Evolutionary conservation across 2,329 filamentous ascomycete genomes (phyloP).

Genomic region (Lojkania enalia): DNA sequence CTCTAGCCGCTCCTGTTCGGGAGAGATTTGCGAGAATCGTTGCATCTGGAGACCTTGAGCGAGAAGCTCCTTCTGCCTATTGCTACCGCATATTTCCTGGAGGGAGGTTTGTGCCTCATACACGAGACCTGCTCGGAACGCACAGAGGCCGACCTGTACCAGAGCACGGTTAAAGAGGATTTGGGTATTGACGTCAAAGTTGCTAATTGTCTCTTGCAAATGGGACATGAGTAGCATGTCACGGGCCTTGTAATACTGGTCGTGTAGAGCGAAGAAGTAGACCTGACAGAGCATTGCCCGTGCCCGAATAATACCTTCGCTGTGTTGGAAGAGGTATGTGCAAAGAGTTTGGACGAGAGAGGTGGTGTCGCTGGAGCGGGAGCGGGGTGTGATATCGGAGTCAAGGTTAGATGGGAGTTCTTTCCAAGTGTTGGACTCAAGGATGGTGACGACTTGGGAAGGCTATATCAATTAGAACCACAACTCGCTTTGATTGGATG

Average conservation of each 20-base stretch:
- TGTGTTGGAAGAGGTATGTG: slow-evolving; percentile 92
- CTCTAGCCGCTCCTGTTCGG: slow-evolving; percentile 96
- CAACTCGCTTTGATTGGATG: not conserved
- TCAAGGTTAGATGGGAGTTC: slow-evolving; percentile 69
- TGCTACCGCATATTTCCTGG: slow-evolving; percentile 96
- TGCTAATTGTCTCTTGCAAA: slow-evolving; percentile 93
- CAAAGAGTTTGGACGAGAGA: slow-evolving; percentile 83
- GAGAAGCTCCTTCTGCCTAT: slow-evolving; percentile 94
- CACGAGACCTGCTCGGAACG: slow-evolving; percentile 93
- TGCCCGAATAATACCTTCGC: slow-evolving; percentile 93
- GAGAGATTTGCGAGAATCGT: slow-evolving; percentile 92
- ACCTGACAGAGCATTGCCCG: slow-evolving; percentile 98
- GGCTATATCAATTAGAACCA: slow-evolving; percentile 58
- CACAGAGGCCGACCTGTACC: slow-evolving; percentile 96
- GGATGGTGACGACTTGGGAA: slow-evolving; percentile 85
- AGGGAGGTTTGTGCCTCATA: slow-evolving; percentile 98
- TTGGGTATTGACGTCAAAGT: slow-evolving; percentile 95
- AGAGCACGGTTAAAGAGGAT: slow-evolving; percentile 98
- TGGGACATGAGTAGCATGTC: slow-evolving; percentile 99
- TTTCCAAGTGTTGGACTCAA: slow-evolving; percentile 95
- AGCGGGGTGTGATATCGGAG: slow-evolving; percentile 79
- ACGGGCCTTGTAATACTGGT: slow-evolving; percentile 95
- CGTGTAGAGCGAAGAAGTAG: slow-evolving; percentile 96
- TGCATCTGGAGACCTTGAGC: slow-evolving; percentile 99
- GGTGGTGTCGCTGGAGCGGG: slow-evolving; percentile 67